Evolutionary conservation across 1,139 yeast species (phyloP), one percentile per base, ranked within the genome.

Genomic region (Arxiozyma heterogenica): DNA sequence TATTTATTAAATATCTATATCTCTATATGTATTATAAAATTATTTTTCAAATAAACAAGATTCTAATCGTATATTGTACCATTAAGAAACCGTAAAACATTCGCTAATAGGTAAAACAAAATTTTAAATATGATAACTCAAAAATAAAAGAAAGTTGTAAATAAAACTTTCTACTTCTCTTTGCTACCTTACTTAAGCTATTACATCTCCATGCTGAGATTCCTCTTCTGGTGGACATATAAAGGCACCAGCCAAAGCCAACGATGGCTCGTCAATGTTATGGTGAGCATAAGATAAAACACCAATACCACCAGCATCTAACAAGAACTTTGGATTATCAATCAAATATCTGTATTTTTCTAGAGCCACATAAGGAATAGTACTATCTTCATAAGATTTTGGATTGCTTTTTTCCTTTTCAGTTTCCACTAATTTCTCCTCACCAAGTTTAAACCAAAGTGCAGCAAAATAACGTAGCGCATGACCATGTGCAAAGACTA

Each of bases 261-360:
- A 70, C 0, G 97, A 96, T 2, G 97, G 97, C 71, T 91, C 97
- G 44, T 84, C 78, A 56, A 87, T 77, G 67, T 79, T 83, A 66
- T 85, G 82, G 67, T 91, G 98, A 64, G 88, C 95, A 69, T 91
- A 91, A 62, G 94, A 83, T 67, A 91, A 75, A 2, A 89, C 95
- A 55, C 97, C 96, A 41, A 89, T 89, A 50, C 96, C 97, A 60
- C 97, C 97, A 34, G 98, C 96, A 67, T 91, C 97, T 62, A 91
- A 75, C 71, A 91, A 75, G 67, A 89, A 82, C 59, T 83, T 81
- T 1, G 96, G 96, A 68, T 90, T 88, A 52, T 70, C 73, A 25
- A 61, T 59, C 57, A 73, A 54, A 56, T 71, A 67, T 55, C 69
- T 60, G 58, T 63, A 72, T 23, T 60, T 60, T 11, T 61, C 57